Evolutionary conservation across 2,329 filamentous ascomycete species (phyloP).

Genomic region (Chrysoporthe deuterocubensis): DNA sequence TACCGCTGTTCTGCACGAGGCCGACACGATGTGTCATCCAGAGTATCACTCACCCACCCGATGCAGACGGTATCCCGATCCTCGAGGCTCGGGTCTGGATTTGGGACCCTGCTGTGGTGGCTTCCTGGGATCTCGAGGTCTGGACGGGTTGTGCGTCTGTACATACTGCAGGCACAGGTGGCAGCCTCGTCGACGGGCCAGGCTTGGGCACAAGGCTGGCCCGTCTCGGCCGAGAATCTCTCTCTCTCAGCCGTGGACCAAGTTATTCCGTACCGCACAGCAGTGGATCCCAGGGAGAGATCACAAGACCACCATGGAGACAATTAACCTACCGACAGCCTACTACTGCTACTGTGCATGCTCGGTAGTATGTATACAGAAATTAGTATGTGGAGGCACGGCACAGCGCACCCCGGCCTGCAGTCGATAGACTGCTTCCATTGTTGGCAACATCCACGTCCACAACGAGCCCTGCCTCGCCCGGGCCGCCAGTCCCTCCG

Average conservation of each 20-base stretch:
- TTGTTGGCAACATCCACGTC: background rate
- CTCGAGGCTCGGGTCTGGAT: background rate
- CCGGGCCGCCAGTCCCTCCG: background rate
- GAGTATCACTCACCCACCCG: background rate
- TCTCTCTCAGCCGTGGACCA: background rate
- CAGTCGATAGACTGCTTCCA: background rate
- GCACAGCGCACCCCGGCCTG: background rate
- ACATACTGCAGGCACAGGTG: background rate
- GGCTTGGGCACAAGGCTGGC: background rate
- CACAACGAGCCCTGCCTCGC: background rate
- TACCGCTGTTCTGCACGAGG: background rate
- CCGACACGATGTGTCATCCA: background rate
- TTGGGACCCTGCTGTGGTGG: background rate
- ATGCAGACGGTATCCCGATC: background rate
- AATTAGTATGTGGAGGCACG: too few relatives aligned
- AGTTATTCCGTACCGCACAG: too few relatives aligned
- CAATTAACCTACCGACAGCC: too few relatives aligned
- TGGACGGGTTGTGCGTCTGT: background rate
- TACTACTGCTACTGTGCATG: too few relatives aligned
- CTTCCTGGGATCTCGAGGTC: background rate
- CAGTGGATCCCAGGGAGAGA: too few relatives aligned
- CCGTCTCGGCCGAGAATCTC: background rate
- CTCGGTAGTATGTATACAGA: too few relatives aligned
- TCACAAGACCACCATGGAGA: too few relatives aligned
- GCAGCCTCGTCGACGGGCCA: background rate